These are phyloP conservation scores for Cyathus striatus DNA, from an alignment of 768 basidiomycete genomes.

Conservation along the genomic window DNA sequence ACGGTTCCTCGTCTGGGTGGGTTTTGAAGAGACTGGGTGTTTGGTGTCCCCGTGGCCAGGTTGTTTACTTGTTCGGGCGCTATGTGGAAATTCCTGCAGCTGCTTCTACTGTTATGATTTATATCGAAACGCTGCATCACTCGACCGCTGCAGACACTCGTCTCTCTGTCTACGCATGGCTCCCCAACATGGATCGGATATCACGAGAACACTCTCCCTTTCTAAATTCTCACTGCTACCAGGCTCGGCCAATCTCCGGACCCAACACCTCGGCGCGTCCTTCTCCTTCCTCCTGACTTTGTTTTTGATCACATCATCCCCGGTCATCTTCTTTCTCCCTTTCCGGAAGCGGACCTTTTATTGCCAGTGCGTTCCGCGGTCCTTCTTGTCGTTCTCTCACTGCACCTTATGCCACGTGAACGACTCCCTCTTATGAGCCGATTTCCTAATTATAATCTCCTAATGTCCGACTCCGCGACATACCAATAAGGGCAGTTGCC, in stretches of 20 bases:
- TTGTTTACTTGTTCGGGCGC: slow-evolving; percentile 34
- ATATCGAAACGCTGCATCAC: slow-evolving; percentile 31
- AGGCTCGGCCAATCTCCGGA: slow-evolving; percentile 40
- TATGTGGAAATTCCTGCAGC: slow-evolving; percentile 25
- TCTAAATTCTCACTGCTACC: slow-evolving; percentile 25
- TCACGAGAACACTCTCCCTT: slow-evolving; percentile 36
- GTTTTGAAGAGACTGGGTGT: slow-evolving; percentile 32
- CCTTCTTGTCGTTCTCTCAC: slow-evolving; percentile 12
- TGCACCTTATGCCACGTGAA: slow-evolving; percentile 18
- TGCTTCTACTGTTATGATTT: slow-evolving; percentile 28
- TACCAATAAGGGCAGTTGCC: neutral
- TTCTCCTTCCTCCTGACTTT: slow-evolving; percentile 16
- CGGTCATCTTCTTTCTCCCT: slow-evolving; percentile 13
- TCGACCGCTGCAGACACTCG: slow-evolving; percentile 9
- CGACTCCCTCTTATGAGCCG: slow-evolving; percentile 1
- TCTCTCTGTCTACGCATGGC: slow-evolving; percentile 11
- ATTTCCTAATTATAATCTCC: slow-evolving; percentile 11
- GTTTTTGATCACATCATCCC: slow-evolving; percentile 31
- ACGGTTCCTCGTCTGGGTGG: slow-evolving; percentile 15
- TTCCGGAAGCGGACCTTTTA: slow-evolving; percentile 25
- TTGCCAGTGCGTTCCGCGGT: slow-evolving; percentile 22
- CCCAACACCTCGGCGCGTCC: slow-evolving; percentile 27
- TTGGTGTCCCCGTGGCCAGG: slow-evolving; percentile 37
- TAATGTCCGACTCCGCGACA: slow-evolving; percentile 8
- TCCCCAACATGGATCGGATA: slow-evolving; percentile 24